Percentiles rank a stretch among this genome's conserved stretches.
Evolutionary conservation across 2,329 filamentous ascomycete genomes (phyloP).

Genomic region (Emergomyces pasteurianus): DNA sequence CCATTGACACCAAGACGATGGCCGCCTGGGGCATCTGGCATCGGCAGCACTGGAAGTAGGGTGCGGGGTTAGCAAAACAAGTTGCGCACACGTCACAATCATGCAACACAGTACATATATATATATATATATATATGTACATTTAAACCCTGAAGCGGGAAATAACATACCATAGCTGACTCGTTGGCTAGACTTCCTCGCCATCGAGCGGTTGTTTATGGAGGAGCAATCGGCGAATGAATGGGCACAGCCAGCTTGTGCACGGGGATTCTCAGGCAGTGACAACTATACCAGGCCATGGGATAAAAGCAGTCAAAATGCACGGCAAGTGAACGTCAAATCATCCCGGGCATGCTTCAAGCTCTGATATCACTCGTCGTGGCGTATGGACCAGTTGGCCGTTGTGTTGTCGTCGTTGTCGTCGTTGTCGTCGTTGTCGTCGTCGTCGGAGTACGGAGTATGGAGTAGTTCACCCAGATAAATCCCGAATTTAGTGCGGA

Average conservation of each 20-base stretch:
- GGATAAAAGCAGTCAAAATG: background rate
- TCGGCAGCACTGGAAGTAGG: slow-evolving; percentile 49
- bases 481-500: too few species aligned
- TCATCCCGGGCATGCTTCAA: background rate
- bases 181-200: slow-evolving; percentile 56
- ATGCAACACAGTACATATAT: background rate
- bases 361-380: background rate
- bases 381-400: background rate
- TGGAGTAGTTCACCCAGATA: too few species aligned
- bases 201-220: slow-evolving; percentile 34
- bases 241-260: background rate
- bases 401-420: background rate
- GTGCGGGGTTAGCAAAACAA: background rate
- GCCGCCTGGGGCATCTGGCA: slow-evolving; percentile 63
- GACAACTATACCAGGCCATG: background rate
- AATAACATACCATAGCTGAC: slow-evolving; percentile 53
- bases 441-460: too few species aligned
- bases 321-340: background rate
- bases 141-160: background rate
- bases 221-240: background rate
- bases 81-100: background rate
- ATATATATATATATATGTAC: background rate
- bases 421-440: background rate
- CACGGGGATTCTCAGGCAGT: background rate
- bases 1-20: slow-evolving; percentile 93